These are phyloP conservation scores for Trametes polyzona DNA, from an alignment of 1,284 basidiomycete species.

Conservation along the genomic window DNA sequence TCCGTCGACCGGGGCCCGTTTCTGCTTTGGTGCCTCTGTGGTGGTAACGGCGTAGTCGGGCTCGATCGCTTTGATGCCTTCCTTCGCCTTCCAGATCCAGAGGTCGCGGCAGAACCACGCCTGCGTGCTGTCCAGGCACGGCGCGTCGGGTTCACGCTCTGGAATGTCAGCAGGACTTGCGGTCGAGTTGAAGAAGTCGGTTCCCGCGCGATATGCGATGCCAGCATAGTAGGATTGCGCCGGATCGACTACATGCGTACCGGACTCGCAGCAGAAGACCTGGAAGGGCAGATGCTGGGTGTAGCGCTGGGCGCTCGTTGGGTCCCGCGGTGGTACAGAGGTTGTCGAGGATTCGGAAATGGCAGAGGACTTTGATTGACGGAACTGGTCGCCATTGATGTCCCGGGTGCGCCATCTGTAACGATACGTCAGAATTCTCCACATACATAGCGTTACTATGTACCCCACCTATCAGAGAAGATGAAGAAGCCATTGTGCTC, in stretches of 20 bases:
- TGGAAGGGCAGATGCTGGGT: conserved; percentile 93
- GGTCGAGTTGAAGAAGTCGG: conserved; percentile 77
- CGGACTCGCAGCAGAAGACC: conserved; percentile 96
- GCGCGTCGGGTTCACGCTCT: conserved; percentile 71
- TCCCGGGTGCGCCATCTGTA: conserved; percentile 91
- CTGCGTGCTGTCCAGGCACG: conserved; percentile 91
- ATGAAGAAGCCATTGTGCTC: conserved; percentile 96
- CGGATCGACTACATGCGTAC: conserved; percentile 93
- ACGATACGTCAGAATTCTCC: not conserved
- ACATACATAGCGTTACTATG: too few species aligned
- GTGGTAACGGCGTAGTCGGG: conserved; percentile 25
- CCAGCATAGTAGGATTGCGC: conserved; percentile 91
- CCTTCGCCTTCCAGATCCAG: conserved; percentile 83
- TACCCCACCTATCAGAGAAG: conserved; percentile 85
- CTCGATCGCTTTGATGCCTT: conserved; percentile 59
- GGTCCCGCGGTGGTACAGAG: conserved; percentile 83
- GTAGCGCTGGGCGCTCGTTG: conserved; percentile 79
- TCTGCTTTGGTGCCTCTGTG: conserved; percentile 22
- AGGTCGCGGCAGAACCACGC: conserved; percentile 96
- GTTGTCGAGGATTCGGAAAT: conserved; percentile 69
- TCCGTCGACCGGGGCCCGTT: conserved; percentile 13
- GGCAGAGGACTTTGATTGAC: conserved; percentile 91
- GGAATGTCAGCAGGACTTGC: conserved; percentile 55
- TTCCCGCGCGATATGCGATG: conserved; percentile 80
- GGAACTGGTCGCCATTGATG: conserved; percentile 94